Evolutionary conservation across 192 early-diverging fungal species (phyloP), one percentile per base, ranked within the genome.

Genomic region (Backusella mclennaniae): DNA sequence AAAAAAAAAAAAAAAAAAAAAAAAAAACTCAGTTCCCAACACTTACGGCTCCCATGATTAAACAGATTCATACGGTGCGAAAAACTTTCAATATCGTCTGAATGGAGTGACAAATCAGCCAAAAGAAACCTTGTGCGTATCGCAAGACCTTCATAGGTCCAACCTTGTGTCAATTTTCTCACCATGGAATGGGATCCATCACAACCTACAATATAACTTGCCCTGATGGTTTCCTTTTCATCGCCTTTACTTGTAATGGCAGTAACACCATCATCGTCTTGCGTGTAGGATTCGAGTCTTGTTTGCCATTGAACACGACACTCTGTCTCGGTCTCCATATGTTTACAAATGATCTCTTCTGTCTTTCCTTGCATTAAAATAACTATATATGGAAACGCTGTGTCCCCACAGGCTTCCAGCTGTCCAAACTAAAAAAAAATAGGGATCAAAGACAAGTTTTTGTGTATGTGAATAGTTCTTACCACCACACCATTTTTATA

Each of bases 151-250:
- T 80, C 41, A 38, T 75, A 84, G 1, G 63, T 71, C 82, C 82
- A 84, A 9, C 41, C 71, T 14, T 39, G 8, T 0, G 14, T 66
- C 0, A 33, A 46, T 67, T 77, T 80, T 21, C 82, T 76, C 15
- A 84, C 79, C 4, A 29, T 42, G 0, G 82, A 84, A 66, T 80
- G 82, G 0, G 53, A 53, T 41, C 82, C 82, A 46, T 84, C 82
- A n/a, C 76, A 69, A 26, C 82, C 82, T 0, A 84, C 71, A 3
- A 84, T 56, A 41, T 78, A 84, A 0, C n/a, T 49, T 26, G 73
- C 73, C 9, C 3, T 31, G 8, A 80, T 68, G 7, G 36, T 26
- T n/a, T 76, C 23, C 0, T 36, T 35, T 35, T 68, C 38, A 12
- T 52, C 19, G 2, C 76, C 21, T 14, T 49, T 46, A 9, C 39